These are phyloP conservation scores for Hamigera avellanea DNA, from an alignment of 495 filamentous ascomycete species.

Conservation along the genomic window DNA sequence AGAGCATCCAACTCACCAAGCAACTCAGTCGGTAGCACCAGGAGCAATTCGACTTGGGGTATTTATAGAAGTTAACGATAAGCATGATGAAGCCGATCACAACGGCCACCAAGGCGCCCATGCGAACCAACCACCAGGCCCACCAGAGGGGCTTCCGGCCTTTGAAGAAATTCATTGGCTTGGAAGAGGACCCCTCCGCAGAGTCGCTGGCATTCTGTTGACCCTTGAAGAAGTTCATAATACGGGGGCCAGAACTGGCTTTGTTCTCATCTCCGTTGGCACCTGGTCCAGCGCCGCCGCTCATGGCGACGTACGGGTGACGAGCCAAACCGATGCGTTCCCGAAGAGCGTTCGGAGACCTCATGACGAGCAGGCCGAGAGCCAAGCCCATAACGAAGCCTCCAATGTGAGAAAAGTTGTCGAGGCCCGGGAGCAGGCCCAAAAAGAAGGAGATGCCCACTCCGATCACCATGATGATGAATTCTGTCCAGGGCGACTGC, in stretches of 20 bases:
- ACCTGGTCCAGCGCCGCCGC: constrained; percentile 19
- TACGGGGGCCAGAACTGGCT: constrained; percentile 7
- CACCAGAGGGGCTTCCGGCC: constrained; percentile 90
- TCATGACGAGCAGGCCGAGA: constrained; percentile 74
- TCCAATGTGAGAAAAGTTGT: constrained; percentile 96
- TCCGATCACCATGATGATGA: constrained; percentile 74
- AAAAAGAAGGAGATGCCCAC: constrained; percentile 84
- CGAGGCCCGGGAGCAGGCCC: constrained; percentile 81
- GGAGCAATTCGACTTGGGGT: constrained; percentile 53
- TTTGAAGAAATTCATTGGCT: constrained; percentile 74
- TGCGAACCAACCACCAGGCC: constrained; percentile 90
- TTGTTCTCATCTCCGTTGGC: constrained; percentile 13
- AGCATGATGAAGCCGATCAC: constrained; percentile 75
- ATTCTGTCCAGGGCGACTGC: constrained; percentile 59
- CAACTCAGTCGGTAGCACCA: constrained; percentile 97
- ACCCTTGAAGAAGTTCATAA: constrained; percentile 31
- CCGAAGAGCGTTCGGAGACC: constrained; percentile 71
- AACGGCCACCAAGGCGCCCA: constrained; percentile 64
- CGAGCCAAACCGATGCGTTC: constrained; percentile 55
- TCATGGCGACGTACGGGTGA: constrained; percentile 57
- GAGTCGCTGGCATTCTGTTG: no score
- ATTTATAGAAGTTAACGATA: constrained; percentile 80
- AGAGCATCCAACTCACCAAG: constrained; percentile 50
- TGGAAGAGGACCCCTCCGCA: constrained; percentile 4
- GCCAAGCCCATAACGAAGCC: constrained; percentile 89